Percentiles rank a stretch among this genome's conserved stretches.
These are phyloP conservation scores for Galerina marginata DNA, from an alignment of 768 basidiomycete species.

Conservation along the genomic window DNA sequence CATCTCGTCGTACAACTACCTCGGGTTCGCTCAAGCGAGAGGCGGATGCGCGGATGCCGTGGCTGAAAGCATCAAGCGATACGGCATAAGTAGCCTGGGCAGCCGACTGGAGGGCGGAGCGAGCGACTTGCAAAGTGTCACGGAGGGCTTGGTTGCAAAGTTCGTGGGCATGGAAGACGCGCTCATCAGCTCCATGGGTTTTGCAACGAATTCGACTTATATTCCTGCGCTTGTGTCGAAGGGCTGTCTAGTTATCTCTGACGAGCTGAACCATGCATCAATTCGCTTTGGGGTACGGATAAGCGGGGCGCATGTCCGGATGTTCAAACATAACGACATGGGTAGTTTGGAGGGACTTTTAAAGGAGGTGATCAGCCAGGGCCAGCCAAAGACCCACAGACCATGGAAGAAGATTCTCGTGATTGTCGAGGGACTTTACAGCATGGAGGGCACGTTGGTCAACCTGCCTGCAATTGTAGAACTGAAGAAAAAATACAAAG, in stretches of 20 bases:
- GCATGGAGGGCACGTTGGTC: constrained; percentile 97
- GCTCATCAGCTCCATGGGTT: constrained; percentile 94
- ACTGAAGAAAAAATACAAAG: constrained; percentile 95
- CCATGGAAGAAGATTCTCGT: constrained; percentile 99
- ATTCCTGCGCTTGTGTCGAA: constrained; percentile 91
- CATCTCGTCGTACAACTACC: constrained; percentile 98
- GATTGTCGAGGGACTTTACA: constrained; percentile 94
- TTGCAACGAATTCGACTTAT: constrained; percentile 92
- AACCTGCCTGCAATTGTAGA: constrained; percentile 84
- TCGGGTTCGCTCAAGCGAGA: constrained; percentile 93
- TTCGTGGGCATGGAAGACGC: constrained; percentile 93
- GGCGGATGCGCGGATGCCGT: constrained; percentile 96
- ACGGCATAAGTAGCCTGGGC: constrained; percentile 81
- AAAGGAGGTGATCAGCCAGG: constrained; percentile 93
- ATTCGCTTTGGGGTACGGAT: constrained; percentile 92
- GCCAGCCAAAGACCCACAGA: constrained; percentile 96
- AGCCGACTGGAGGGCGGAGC: constrained; percentile 85
- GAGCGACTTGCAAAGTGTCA: constrained; percentile 78
- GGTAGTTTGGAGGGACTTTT: constrained; percentile 76
- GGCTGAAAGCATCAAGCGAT: constrained; percentile 79
- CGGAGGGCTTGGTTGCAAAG: constrained; percentile 86
- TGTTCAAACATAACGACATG: constrained; percentile 99
- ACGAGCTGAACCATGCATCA: constrained; percentile 95
- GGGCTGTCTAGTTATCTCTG: constrained; percentile 94
- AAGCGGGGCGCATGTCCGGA: constrained; percentile 86